Evolutionary conservation across 2,329 filamentous ascomycete species (phyloP), one percentile per base, ranked within the genome.

Genomic region (Hymenotorrendiella dingleyae): DNA sequence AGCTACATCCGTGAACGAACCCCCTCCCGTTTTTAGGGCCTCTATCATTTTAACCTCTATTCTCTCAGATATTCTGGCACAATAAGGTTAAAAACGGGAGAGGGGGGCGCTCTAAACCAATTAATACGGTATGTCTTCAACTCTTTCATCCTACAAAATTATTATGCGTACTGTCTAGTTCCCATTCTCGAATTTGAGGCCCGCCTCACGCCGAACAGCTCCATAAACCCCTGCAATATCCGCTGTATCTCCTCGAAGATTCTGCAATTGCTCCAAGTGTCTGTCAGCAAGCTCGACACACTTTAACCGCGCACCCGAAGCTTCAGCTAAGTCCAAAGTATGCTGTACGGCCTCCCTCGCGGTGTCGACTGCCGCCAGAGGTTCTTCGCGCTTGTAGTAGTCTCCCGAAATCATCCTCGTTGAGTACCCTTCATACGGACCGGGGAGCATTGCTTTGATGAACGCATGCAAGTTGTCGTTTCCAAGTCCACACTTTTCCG

Each of bases 191-290:
- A 81, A 94, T 42, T 78, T 73, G 54, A 95, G 63, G 0, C 87
- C 88, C 21, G 76, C 77, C 60, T 88, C 82, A 65, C 82, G 69
- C 55, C 89, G 76, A 42, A 85, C 80, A 2, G 82, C 83, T 0
- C 89, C 89, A 66, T 94, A 94, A 27, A 95, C 83, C 9, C 77
- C 82, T 2, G 86, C 82, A 61, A 94, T 78, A 64, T 95, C 90
- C 0, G 87, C 88, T 52, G 72, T 78, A 33, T 74, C 72, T 0
- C 86, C 87, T 36, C 71, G 67, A 47, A 88, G 72, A 45, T 82
- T 76, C 62, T 86, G 82, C 2, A 94, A 80, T 43, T 69, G 66
- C 42, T 72, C 71, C 54, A 95, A 64, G 62, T 93, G 84, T 21
- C 66, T 69, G 63, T 90, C 82, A 1, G 73, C 82, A 3, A 82